These are phyloP conservation scores for Penicillium taxi DNA, from an alignment of 495 filamentous ascomycete genomes.

Conservation along the genomic window DNA sequence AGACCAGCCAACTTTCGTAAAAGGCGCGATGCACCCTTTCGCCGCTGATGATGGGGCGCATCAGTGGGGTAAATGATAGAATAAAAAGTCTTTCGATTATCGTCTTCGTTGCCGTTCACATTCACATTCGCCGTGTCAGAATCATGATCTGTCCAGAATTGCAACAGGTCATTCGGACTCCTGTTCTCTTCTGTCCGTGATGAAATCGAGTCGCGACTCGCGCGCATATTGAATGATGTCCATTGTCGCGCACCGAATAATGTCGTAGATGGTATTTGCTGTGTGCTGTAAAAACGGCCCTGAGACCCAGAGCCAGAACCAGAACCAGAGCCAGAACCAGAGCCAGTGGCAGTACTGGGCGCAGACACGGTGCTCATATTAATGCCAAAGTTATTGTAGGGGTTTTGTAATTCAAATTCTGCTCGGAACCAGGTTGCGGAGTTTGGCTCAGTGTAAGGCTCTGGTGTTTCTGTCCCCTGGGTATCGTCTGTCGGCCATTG, in stretches of 20 bases:
- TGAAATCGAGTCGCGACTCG: constrained; percentile 5
- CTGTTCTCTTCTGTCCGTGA: constrained; percentile 1
- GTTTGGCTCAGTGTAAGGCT: neutral
- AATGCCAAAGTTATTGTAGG: neutral
- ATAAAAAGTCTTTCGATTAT: constrained; percentile 5
- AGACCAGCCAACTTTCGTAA: constrained; percentile 20
- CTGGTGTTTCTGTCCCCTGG: constrained; percentile 4
- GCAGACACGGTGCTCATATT: too few species aligned
- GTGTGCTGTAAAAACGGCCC: constrained; percentile 16
- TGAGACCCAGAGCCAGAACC: neutral
- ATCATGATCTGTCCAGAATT: constrained; percentile 2
- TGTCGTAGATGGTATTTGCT: neutral
- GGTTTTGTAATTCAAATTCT: constrained; percentile 6
- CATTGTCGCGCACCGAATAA: neutral
- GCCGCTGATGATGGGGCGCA: neutral
- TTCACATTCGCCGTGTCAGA: neutral
- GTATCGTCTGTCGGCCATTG: constrained; percentile 5
- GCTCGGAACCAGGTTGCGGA: constrained; percentile 12
- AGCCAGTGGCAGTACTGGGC: neutral
- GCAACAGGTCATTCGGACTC: neutral
- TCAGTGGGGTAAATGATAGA: constrained; percentile 3
- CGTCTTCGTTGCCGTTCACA: neutral
- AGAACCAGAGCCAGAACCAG: neutral
- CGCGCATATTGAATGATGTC: neutral
- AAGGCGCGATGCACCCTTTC: constrained; percentile 13